Base-by-base conservation (phyloP, 805 yeast genomes). In the Ogataea ganodermae region DNA sequence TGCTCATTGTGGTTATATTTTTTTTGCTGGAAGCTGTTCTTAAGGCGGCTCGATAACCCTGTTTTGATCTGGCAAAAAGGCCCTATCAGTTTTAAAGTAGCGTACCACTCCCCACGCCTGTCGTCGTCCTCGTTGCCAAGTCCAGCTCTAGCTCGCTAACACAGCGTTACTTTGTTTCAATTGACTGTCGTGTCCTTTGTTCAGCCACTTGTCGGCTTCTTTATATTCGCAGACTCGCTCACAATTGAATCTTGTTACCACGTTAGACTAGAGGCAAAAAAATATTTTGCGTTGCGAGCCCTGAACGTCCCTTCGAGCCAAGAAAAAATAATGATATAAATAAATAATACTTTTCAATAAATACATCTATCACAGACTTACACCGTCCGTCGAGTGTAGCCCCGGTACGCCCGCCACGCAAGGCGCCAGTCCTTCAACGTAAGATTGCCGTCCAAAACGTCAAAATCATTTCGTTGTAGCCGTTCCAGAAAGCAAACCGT, bases 391-490 rank as follows among this genome's bases (percentile, higher is more conserved):
- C 16, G 16, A 3, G 9, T 27, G 59, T 78, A 81, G 39, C 71
- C 67, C 50, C 69, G 65, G 66, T 78, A 84, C 6, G 83, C 69
- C 16, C 75, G 70, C 79, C 81, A 83, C 8, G 89, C 83, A 41
- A 84, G 66, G 49, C 80, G 70, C 89, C 89, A 85, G 54, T 83
- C 88, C 49, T 74, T 72, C 45, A 68, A 70, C 24, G 67, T 67
- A 38, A 81, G 62, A 35, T 67, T 70, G 13, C 71, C 70, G 55
- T 63, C 62, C 40, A 77, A 66, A 4, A 86, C 53, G 60, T 88
- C 87, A 60, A 88, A 88, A 61, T 86, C 86, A 50, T 66, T 57
- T 51, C 73, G 75, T 59, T 89, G 85, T 43, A 88, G 70, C 48
- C 72, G 72, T 48, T 76, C 76, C 53, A 88, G 70, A 58, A 81